phyloP scores from a whole-genome alignment of 345 rosid species.

The Citrus cavaleriei region DNA sequence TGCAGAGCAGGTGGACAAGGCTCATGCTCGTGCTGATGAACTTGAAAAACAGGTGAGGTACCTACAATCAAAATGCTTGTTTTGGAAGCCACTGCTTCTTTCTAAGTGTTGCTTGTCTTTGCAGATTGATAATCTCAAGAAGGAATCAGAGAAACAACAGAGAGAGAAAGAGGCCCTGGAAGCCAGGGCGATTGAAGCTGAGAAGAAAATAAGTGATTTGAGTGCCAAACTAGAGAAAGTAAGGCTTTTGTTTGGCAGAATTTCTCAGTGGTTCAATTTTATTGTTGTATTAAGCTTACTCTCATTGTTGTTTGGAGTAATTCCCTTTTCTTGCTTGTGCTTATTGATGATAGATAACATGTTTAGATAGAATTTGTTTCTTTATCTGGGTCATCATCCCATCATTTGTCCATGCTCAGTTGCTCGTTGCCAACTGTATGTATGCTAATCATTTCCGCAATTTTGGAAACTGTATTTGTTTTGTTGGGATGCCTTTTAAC shows the following conservation, averaged over 20 bases:
- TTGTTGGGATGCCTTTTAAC: not conserved
- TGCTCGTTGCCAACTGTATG: not conserved
- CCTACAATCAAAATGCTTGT: not conserved
- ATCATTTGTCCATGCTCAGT: not conserved
- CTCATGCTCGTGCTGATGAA: conserved; percentile 63
- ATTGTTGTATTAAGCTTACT: not conserved
- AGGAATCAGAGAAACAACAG: conserved; percentile 45
- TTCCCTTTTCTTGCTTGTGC: not conserved
- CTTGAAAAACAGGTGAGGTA: conserved; percentile 71
- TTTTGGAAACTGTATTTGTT: not conserved
- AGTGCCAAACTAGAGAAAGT: conserved; percentile 58
- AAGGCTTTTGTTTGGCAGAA: conserved; percentile 21
- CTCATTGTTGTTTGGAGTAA: not conserved
- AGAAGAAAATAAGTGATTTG: conserved; percentile 55
- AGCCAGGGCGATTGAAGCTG: conserved; percentile 48
- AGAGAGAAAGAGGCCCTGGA: conserved; percentile 57
- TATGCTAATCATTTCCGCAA: not conserved
- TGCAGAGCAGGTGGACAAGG: conserved; percentile 67
- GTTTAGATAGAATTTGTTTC: not conserved
- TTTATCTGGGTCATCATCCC: not conserved
- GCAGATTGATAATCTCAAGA: conserved; percentile 63
- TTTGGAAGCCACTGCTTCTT: conserved; percentile 3
- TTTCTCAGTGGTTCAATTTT: not conserved
- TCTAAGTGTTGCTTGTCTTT: conserved; percentile 17
- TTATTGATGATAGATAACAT: not conserved